phyloP scores from a whole-genome alignment of 2,329 filamentous ascomycete species.

The Parafenestella ontariensis region DNA sequence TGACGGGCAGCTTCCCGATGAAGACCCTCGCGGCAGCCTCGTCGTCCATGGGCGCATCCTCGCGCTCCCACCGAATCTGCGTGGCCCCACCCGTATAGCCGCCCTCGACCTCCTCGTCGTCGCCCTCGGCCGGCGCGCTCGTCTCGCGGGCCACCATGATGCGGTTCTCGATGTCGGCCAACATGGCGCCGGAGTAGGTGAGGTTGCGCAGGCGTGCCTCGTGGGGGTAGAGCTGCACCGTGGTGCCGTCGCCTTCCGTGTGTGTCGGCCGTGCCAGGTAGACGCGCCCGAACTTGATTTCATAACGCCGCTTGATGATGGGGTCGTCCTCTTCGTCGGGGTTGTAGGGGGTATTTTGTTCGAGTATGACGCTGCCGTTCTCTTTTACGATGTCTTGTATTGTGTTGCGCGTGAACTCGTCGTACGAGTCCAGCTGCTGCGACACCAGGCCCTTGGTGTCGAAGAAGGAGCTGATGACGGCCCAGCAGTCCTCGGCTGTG shows the following conservation, averaged over 20 bases:
- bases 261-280: conserved; percentile 89
- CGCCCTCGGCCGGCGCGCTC: conserved; percentile 69
- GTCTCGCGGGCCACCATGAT: conserved; percentile 83
- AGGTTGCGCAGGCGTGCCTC: conserved; percentile 95
- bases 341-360: conserved; percentile 83
- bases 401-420: conserved; percentile 93
- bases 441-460: conserved; percentile 94
- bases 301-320: conserved; percentile 87
- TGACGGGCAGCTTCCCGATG: conserved; percentile 94
- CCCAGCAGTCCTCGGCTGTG: conserved; percentile 98
- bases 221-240: conserved; percentile 85
- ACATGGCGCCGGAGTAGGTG: conserved; percentile 92
- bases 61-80: conserved; percentile 57
- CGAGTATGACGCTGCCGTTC: conserved; percentile 88
- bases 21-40: conserved; percentile 78
- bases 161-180: conserved; percentile 85
- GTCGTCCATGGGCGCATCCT: conserved; percentile 52
- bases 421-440: conserved; percentile 97
- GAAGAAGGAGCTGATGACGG: conserved; percentile 96
- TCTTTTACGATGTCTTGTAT: conserved; percentile 95
- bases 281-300: conserved; percentile 91
- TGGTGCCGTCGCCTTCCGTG: conserved; percentile 90
- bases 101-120: conserved; percentile 63
- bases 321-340: conserved; percentile 72
- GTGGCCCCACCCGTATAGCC: conserved; percentile 40